phyloP scores from a whole-genome alignment of 768 basidiomycete genomes.

The Lentinula edodes region DNA sequence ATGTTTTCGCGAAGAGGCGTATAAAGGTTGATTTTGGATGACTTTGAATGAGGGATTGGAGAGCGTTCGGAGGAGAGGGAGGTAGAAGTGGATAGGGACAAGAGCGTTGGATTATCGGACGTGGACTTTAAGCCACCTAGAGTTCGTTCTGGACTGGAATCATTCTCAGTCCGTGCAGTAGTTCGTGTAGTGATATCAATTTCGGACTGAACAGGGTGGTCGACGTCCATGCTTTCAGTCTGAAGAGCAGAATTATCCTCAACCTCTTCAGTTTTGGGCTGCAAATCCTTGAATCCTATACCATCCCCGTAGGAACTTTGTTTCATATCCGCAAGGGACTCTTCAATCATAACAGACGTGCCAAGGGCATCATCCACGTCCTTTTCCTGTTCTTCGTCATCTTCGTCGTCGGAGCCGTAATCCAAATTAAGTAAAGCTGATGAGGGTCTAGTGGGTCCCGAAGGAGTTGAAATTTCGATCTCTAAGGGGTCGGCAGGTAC shows the following conservation, averaged over 20 bases:
- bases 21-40: conserved; percentile 40
- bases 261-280: conserved; percentile 41
- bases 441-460: conserved; percentile 2
- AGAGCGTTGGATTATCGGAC: conserved; percentile 51
- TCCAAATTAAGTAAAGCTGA: conserved; percentile 35
- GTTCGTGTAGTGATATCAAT: conserved; percentile 18
- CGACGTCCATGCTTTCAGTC: conserved; percentile 22
- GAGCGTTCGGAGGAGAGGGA: conserved; percentile 34
- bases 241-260: conserved; percentile 47
- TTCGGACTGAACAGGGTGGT: conserved; percentile 13
- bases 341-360: conserved; percentile 47
- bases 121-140: conserved; percentile 42
- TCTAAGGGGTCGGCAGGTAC: conserved; percentile 18
- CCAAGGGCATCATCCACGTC: conserved; percentile 60
- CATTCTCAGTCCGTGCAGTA: conserved; percentile 13
- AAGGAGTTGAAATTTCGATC: not conserved
- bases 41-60: conserved; percentile 26
- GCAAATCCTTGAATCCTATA: conserved; percentile 20
- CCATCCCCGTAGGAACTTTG: conserved; percentile 26
- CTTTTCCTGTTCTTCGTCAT: conserved; percentile 51
- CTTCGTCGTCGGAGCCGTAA: conserved; percentile 62
- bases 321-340: conserved; percentile 46
- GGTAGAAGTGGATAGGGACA: conserved; percentile 27
- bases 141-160: conserved; percentile 1
- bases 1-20: conserved; percentile 57